These are phyloP conservation scores for Hippophae gyantsensis DNA, from an alignment of 306 rosid species.

Conservation along the genomic window DNA sequence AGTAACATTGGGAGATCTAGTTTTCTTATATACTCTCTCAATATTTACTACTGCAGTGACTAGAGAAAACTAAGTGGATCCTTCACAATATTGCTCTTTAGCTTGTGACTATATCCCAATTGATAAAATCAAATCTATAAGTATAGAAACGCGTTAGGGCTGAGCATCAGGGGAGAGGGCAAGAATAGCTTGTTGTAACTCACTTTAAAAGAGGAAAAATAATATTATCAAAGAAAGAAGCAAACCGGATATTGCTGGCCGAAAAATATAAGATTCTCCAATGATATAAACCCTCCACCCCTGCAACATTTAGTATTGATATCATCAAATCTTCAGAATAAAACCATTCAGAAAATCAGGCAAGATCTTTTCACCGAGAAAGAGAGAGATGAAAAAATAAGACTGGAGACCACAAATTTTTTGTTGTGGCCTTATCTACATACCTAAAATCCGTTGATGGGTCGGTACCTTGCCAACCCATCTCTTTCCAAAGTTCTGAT, in stretches of 20 bases:
- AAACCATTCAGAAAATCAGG: no score
- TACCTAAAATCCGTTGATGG: slow-evolving; percentile 98
- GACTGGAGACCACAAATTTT: not conserved
- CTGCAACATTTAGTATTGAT: slow-evolving; percentile 35
- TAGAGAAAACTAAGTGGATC: no score
- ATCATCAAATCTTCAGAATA: not conserved
- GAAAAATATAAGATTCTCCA: slow-evolving; percentile 90
- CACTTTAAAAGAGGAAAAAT: not conserved
- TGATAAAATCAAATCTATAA: no score
- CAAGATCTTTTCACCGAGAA: no score
- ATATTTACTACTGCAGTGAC: no score
- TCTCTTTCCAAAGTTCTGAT: slow-evolving; percentile 93
- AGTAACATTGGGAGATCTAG: no score
- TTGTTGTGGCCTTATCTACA: slow-evolving; percentile 8
- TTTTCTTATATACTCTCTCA: no score
- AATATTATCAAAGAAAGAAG: slow-evolving; percentile 15
- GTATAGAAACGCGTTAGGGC: no score
- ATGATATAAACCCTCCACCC: slow-evolving; percentile 90
- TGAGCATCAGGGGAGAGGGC: not conserved
- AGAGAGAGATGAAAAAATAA: no score
- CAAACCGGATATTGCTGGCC: slow-evolving; percentile 73
- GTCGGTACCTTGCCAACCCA: slow-evolving; percentile 99
- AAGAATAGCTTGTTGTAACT: not conserved
- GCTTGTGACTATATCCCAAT: no score
- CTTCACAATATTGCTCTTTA: no score